Evolutionary conservation across 495 filamentous ascomycete genomes (phyloP).

Genomic region (Hypoxylon cercidicola): DNA sequence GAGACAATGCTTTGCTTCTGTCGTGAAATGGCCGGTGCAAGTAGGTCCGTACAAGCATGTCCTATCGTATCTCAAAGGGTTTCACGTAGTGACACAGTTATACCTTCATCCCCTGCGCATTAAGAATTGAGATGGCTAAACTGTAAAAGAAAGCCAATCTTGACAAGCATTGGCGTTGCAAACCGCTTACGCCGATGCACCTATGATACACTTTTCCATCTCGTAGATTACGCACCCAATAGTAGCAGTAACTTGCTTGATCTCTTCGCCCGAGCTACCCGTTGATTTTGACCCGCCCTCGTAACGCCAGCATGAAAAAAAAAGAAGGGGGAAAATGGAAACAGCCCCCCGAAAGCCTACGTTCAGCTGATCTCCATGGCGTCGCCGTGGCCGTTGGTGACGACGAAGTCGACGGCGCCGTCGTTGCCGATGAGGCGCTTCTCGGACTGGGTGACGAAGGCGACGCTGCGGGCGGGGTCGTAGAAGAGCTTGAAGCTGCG

Average conservation of each 20-base stretch:
- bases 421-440: constrained; percentile 91
- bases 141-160: background rate
- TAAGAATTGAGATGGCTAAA: background rate
- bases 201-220: constrained; percentile 34
- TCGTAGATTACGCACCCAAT: constrained; percentile 26
- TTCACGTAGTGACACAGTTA: background rate
- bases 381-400: constrained; percentile 70
- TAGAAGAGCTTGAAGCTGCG: constrained; percentile 93
- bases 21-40: background rate
- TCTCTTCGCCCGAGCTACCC: constrained; percentile 21
- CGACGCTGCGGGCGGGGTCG: constrained; percentile 85
- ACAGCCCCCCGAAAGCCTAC: too few species aligned
- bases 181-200: constrained; percentile 35
- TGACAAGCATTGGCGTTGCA: constrained; percentile 24
- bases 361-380: constrained; percentile 77
- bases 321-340: too few species aligned
- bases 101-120: background rate
- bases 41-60: background rate
- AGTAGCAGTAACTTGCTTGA: constrained; percentile 15
- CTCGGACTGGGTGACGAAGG: constrained; percentile 89
- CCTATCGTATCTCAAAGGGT: background rate
- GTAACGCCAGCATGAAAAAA: constrained; percentile 36
- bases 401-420: constrained; percentile 76
- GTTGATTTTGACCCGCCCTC: constrained; percentile 40
- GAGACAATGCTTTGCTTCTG: constrained; percentile 1